Evolutionary conservation across 192 early-diverging fungal genomes (phyloP).

Genomic region (Gigaspora rosea): DNA sequence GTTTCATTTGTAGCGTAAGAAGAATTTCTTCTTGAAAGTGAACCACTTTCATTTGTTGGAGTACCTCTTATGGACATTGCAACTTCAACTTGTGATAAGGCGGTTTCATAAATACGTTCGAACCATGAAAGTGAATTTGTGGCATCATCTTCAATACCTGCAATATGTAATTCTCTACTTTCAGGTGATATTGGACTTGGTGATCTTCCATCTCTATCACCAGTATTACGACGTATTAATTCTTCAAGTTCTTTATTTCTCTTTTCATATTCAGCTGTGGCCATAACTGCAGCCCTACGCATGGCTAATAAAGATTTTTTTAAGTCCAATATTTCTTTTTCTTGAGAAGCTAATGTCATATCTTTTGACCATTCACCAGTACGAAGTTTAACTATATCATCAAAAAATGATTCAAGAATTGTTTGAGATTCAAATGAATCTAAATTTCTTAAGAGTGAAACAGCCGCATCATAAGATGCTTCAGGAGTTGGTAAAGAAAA

Average conservation of each 20-base stretch:
- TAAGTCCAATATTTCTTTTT: constrained; percentile 55
- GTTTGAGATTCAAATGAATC: constrained; percentile 50
- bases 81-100: background rate
- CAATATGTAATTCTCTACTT: constrained; percentile 10
- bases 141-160: constrained; percentile 4
- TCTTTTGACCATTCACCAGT: constrained; percentile 48
- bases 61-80: background rate
- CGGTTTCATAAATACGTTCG: constrained; percentile 15
- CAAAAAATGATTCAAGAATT: constrained; percentile 56
- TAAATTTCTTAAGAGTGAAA: constrained; percentile 52
- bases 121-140: constrained; percentile 4
- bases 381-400: constrained; percentile 57
- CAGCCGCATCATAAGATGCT: constrained; percentile 51
- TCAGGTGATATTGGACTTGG: constrained; percentile 11
- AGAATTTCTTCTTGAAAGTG: background rate
- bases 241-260: constrained; percentile 45
- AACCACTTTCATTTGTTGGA: background rate
- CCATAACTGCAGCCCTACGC: constrained; percentile 57
- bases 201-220: background rate
- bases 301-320: constrained; percentile 59
- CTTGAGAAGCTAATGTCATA: constrained; percentile 48
- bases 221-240: constrained; percentile 27
- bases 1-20: no score
- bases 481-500: constrained; percentile 47
- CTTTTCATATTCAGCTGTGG: constrained; percentile 50